Evolutionary conservation across 106 monocot genomes (phyloP).

Genomic region (Apostasia shenzhenica): DNA sequence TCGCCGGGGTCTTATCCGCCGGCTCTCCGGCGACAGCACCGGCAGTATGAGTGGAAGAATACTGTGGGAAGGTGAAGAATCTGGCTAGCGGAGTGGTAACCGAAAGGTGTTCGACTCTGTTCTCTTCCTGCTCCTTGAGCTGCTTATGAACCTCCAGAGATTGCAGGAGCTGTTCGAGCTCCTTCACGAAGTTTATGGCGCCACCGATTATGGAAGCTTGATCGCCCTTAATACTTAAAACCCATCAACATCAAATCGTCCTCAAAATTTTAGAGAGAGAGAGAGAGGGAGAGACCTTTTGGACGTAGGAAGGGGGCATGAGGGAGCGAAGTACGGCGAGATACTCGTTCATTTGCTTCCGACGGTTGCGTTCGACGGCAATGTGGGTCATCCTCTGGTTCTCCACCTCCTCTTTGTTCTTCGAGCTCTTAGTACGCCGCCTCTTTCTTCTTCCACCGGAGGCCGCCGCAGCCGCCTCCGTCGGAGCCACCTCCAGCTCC

Average conservation of each 20-base stretch:
- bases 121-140: background rate
- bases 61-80: conserved; percentile 52
- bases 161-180: conserved; percentile 57
- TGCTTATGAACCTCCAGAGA: conserved; percentile 35
- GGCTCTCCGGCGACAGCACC: background rate
- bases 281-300: conserved; percentile 21
- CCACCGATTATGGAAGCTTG: conserved; percentile 66
- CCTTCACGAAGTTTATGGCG: conserved; percentile 66
- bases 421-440: conserved; percentile 21
- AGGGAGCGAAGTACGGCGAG: conserved; percentile 38
- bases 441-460: conserved; percentile 23
- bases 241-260: background rate
- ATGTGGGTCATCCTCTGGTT: conserved; percentile 59
- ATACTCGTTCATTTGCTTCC: conserved; percentile 48
- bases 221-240: conserved; percentile 31
- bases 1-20: conserved; percentile 8
- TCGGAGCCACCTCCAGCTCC: background rate
- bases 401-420: conserved; percentile 55
- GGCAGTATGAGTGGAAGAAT: conserved; percentile 9
- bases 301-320: conserved; percentile 45
- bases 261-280: conserved; percentile 2
- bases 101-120: background rate
- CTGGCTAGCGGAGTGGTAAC: conserved; percentile 21
- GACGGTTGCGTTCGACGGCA: conserved; percentile 52
- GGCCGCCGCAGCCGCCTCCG: background rate